phyloP scores from a whole-genome alignment of 2,329 filamentous ascomycete species.

The Fusarium sp. region DNA sequence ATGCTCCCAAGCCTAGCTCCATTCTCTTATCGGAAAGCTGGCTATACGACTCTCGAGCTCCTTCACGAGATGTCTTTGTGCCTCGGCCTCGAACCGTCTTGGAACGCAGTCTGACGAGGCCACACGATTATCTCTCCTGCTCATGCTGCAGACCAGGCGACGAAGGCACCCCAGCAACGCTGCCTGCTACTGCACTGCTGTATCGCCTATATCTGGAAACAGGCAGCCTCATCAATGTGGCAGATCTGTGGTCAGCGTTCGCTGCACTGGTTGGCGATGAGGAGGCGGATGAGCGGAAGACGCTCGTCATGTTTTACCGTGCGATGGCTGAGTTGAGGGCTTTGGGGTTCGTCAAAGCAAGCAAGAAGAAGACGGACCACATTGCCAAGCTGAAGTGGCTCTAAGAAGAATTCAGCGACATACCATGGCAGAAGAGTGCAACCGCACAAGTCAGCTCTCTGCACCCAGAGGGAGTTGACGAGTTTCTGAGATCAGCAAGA shows the following conservation, averaged over 20 bases:
- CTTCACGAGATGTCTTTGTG: slow-evolving; percentile 81
- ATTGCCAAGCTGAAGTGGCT: slow-evolving; percentile 91
- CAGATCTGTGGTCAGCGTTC: slow-evolving; percentile 86
- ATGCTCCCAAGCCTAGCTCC: slow-evolving; percentile 51
- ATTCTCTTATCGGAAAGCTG: slow-evolving; percentile 80
- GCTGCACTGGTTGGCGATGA: slow-evolving; percentile 70
- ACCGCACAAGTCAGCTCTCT: slow-evolving; percentile 16
- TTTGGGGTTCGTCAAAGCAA: slow-evolving; percentile 90
- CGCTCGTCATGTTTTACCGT: slow-evolving; percentile 85
- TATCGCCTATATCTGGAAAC: slow-evolving; percentile 87
- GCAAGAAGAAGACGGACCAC: slow-evolving; percentile 93
- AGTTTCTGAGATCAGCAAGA: slow-evolving; percentile 15
- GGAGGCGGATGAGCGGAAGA: slow-evolving; percentile 66
- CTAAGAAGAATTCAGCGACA: slow-evolving; percentile 47
- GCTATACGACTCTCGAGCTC: slow-evolving; percentile 80
- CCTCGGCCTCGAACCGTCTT: slow-evolving; percentile 80
- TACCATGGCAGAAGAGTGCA: slow-evolving; percentile 14
- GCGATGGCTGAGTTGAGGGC: slow-evolving; percentile 87
- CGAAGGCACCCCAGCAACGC: slow-evolving; percentile 69
- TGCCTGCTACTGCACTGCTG: slow-evolving; percentile 80
- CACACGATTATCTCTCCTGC: slow-evolving; percentile 85
- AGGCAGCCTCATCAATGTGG: slow-evolving; percentile 82
- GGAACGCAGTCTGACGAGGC: slow-evolving; percentile 79
- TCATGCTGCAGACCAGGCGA: slow-evolving; percentile 72
- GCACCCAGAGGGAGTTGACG: slow-evolving; percentile 23